Base-by-base conservation (phyloP, 2,329 filamentous ascomycete genomes). In the Aspergillus sp. region DNA sequence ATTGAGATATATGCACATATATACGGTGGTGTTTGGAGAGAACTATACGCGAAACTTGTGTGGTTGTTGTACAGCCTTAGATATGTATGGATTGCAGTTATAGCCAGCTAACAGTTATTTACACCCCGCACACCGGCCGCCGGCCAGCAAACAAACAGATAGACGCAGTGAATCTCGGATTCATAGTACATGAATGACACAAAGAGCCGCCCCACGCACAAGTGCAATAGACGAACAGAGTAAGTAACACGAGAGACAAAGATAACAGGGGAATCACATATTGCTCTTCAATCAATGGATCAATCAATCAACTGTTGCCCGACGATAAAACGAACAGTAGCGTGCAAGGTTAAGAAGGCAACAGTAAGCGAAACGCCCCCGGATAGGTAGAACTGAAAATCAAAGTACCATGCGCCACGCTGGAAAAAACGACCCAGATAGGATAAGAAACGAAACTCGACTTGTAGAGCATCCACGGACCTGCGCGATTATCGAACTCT, bases 241-340 rank as follows among this genome's bases (percentile, higher is more conserved):
- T 23, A 38, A 39, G 25, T 23, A 38, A 39, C 32, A 30, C 55
- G 49, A 58, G 55, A 41, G 45, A 52, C 38, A 39, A n/a, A 39
- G 51, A 41, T 25, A 58, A 45, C 41, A 58, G 64, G 64, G 64
- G 64, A 65, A 65, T 65, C 64, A 64, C 60, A 63, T 36, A 39
- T 41, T 57, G 48, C 38, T 48, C 19, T n/a, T 45, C 41, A 21
- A 23, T 45, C 41, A 23, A 45, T 28, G 25, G 25, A 28, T 45
- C 41, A 45, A 45, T 23, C 41, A 45, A 21, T n/a, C 23, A 39
- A 57, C 41, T 57, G 21, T 53, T 54, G 23, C 54, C 48, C 19
- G 55, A 60, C 23, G 21, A 39, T 15, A 30, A 30, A 57, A n/a
- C 13, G 55, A 57, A 38, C n/a, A 52, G 38, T 23, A 30, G 30